phyloP scores from a whole-genome alignment of 2,329 filamentous ascomycete species.

The Pleochaeta shiraiana region DNA sequence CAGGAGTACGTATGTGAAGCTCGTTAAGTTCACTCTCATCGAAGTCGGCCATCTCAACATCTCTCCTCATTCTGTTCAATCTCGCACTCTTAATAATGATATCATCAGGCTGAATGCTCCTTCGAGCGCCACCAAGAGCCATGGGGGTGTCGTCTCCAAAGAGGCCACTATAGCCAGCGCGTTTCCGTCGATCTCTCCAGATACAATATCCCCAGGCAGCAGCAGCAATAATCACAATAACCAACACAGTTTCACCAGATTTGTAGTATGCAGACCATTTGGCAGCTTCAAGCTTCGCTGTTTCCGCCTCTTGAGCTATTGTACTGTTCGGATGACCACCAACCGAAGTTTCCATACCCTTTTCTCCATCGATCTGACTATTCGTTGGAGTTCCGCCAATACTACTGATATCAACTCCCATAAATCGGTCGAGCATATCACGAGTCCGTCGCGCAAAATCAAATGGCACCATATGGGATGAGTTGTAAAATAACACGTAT shows the following conservation, averaged over 20 bases:
- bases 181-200: slow-evolving; percentile 37
- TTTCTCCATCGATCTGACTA: slow-evolving; percentile 47
- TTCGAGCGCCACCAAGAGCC: slow-evolving; percentile 14
- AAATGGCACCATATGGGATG: slow-evolving; percentile 96
- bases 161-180: slow-evolving; percentile 28
- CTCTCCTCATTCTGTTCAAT: slow-evolving; percentile 16
- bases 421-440: slow-evolving; percentile 96
- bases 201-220: slow-evolving; percentile 39
- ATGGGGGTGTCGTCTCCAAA: slow-evolving; percentile 17
- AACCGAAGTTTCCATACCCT: slow-evolving; percentile 41
- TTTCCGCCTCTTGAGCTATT: slow-evolving; percentile 37
- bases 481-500: slow-evolving; percentile 88
- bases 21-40: slow-evolving; percentile 44
- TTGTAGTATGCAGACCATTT: slow-evolving; percentile 51
- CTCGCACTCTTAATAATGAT: slow-evolving; percentile 23
- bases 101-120: slow-evolving; percentile 9
- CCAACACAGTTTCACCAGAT: slow-evolving; percentile 45
- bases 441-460: slow-evolving; percentile 69
- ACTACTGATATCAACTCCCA: slow-evolving; percentile 73
- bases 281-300: slow-evolving; percentile 39
- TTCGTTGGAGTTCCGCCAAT: slow-evolving; percentile 57
- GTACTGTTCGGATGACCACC: slow-evolving; percentile 47
- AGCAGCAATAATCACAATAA: slow-evolving; percentile 42
- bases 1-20: slow-evolving; percentile 23
- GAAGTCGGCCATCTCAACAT: slow-evolving; percentile 41